phyloP scores from a whole-genome alignment of 176 grass and related monocot genomes.

The Oryza meyeriana region DNA sequence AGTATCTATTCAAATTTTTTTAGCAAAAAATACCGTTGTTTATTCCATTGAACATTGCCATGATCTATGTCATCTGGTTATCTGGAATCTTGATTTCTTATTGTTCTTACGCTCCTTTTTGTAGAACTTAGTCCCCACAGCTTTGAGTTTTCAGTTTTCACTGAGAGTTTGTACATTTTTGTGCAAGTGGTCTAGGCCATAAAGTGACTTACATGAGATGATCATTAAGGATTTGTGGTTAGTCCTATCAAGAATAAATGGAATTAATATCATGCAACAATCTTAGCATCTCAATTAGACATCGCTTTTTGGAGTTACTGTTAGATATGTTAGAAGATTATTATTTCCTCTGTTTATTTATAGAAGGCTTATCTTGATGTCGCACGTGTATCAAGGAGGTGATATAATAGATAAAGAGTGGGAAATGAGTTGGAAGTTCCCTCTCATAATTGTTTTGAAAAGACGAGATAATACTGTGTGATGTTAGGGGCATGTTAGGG shows the following conservation, averaged over 20 bases:
- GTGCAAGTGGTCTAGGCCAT: neutral
- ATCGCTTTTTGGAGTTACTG: neutral
- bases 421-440: too few species aligned
- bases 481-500: neutral
- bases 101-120: neutral
- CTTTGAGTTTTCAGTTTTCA: neutral
- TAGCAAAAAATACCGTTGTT: neutral
- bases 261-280: neutral
- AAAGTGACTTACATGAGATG: neutral
- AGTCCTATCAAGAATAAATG: neutral
- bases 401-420: too few species aligned
- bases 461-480: too few species aligned
- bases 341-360: neutral
- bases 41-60: neutral
- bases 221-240: neutral
- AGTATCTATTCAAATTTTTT: neutral
- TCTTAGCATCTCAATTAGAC: neutral
- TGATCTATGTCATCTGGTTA: conserved; percentile 2
- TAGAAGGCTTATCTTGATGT: too few species aligned
- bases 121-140: neutral
- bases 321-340: conserved; percentile 1
- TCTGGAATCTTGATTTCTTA: neutral
- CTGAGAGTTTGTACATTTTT: neutral
- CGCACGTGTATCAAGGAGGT: too few species aligned
- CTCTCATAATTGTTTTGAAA: too few species aligned